phyloP scores from a whole-genome alignment of 2,329 filamentous ascomycete genomes.

The Pseudogymnoascus sp. region DNA sequence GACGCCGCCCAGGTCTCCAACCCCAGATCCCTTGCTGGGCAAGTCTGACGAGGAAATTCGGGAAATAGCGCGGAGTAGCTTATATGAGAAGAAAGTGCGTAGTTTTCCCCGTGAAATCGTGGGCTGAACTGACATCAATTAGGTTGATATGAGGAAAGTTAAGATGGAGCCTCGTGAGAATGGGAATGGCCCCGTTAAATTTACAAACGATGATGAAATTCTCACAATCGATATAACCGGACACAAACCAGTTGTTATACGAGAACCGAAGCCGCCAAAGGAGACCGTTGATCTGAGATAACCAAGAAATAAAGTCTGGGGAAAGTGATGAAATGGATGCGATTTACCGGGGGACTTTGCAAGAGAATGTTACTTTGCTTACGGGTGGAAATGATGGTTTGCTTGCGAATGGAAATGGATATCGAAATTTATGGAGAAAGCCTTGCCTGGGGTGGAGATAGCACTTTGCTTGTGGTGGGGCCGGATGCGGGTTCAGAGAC shows the following conservation, averaged over 20 bases:
- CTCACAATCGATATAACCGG: not conserved
- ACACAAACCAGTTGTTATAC: no score
- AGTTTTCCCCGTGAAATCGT: not conserved
- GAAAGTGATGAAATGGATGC: not conserved
- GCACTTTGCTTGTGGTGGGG: no score
- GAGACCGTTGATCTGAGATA: not conserved
- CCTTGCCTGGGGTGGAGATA: not conserved
- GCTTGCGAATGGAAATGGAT: not conserved
- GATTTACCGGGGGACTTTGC: not conserved
- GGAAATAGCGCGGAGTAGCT: not conserved
- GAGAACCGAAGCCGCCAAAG: not conserved
- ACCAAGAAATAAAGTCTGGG: not conserved
- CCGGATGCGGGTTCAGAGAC: no score
- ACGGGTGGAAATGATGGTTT: not conserved
- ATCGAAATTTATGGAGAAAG: no score
- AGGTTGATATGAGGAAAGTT: not conserved
- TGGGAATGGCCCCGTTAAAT: not conserved
- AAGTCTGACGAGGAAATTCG: not conserved
- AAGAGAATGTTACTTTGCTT: not conserved
- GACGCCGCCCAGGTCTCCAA: no score
- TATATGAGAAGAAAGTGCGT: not conserved
- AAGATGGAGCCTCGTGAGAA: not conserved
- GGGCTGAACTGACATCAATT: not conserved
- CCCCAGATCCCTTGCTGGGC: no score
- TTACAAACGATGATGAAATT: not conserved